Base-by-base conservation (phyloP, 768 basidiomycete species). In the Rhizopogon rudus region DNA sequence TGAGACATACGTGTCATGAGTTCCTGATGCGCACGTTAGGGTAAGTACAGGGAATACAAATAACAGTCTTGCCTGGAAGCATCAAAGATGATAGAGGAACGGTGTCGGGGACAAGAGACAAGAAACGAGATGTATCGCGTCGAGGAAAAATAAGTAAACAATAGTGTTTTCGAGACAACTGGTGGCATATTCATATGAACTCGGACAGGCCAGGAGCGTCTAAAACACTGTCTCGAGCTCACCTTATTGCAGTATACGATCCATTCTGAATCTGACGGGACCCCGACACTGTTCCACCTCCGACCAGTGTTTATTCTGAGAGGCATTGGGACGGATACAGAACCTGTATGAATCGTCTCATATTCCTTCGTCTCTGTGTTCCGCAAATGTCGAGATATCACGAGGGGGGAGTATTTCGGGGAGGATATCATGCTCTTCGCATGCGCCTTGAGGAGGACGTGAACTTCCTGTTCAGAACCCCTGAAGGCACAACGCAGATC, bases 1-100 rank as follows among this genome's bases (percentile, higher is more conserved):
- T 41, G 31, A 10, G 33, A 76, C 81, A 55, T 69, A 84, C 85
- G 85, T 83, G 64, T 89, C 84, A 61, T 89, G 87, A 0, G 86
- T 88, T 33, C 84, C 83, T 81, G 49, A 13, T 52, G 50, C 22
- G 25, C 51, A 9, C 54, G 39, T 51, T 44, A 29, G 44, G 17
- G 60, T 54, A 52, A 42, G 29, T 33, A 37, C 58, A 58, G 56
- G 28, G 59, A 48, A 52, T 56, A 60, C 51, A 55, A 13, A 59
- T 56, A 42, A 52, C 39, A 9, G 58, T 79, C 73, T 60, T 69
- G 79, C 91, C 93, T 53, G 93, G 92, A 35, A 96, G 77, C 56
- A 82, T 69, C n/a, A 94, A 64, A 20, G 86, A 86, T 8, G 89
- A 91, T 29, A 96, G 71, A 6, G 86, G 78, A 0, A 81, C 71